Evolutionary conservation across 1,139 yeast genomes (phyloP), one percentile per base, ranked within the genome.

Genomic region (Yamadazyma blattariae): DNA sequence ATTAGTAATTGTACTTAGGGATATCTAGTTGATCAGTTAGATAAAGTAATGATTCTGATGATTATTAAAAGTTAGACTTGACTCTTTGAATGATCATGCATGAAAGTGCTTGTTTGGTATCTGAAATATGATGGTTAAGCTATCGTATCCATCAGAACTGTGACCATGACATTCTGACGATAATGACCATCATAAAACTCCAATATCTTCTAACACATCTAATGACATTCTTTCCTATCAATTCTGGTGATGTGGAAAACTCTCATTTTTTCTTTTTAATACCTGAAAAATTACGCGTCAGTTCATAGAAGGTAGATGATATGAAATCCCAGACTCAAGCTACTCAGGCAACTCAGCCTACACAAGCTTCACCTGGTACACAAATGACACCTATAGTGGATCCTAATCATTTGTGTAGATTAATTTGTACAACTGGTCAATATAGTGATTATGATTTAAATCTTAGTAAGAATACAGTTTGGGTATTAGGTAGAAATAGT

Each of bases 401-500:
- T 40, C 48, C 52, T 22, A 55, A 57, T 38, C 60, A 59, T 25
- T 57, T 68, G 27, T 61, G 74, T 40, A 62, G 72, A 16, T 62
- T 86, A 38, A 77, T 86, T 33, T 85, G 95, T 50, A 79, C 92
- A 3, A 70, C 81, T 0, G 86, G 85, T 2, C 82, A 78, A 48
- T 65, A 71, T 41, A 64, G 61, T 7, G 69, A 63, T 30, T 64
- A 64, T 33, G 82, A 76, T 39, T 43, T 66, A 44, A 52, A 40
- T 45, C 53, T 61, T 48, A 35, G 45, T 42, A 42, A 41, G 33
- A 65, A 64, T 48, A 71, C 65, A 40, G 70, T 64, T 28, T 90
- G 97, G 97, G 54, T 67, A 2, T 80, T 88, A 57, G 97, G 97
- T 0, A 70, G 97, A 41, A 78, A 83, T 41, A 54, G 54, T 13